Percentiles rank a stretch among this genome's conserved stretches.
These are phyloP conservation scores for Ormosia semicastrata DNA, from an alignment of 306 rosid genomes.

Conservation along the genomic window DNA sequence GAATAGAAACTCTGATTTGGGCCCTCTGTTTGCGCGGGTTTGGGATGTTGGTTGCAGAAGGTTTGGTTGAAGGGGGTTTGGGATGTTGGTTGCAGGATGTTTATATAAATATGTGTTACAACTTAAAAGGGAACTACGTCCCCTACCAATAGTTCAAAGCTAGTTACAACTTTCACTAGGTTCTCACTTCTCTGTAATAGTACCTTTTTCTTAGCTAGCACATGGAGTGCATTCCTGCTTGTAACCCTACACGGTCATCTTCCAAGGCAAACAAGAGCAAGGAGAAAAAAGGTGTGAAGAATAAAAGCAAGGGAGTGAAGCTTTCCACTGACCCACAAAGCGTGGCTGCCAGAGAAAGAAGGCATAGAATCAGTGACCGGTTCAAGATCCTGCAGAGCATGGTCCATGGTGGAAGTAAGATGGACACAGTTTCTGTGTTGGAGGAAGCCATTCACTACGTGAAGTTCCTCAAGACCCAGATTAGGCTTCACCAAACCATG, in stretches of 20 bases:
- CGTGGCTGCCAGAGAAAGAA: conserved; percentile 85
- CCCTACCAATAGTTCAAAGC: conserved; percentile 3
- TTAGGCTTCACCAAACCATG: conserved; percentile 81
- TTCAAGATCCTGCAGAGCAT: conserved; percentile 89
- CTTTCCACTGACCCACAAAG: conserved; percentile 95
- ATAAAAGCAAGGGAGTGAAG: conserved; percentile 43
- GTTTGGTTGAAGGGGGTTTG: too few species aligned
- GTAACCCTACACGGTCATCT: conserved; percentile 28
- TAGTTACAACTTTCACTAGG: not conserved
- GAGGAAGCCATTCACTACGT: conserved; percentile 89
- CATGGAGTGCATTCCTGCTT: conserved; percentile 45
- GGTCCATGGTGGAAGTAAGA: conserved; percentile 84
- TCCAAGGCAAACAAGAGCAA: conserved; percentile 31
- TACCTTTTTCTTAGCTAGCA: not conserved
- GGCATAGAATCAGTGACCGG: conserved; percentile 87
- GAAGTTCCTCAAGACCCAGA: conserved; percentile 77
- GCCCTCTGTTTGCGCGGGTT: too few species aligned
- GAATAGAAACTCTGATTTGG: too few species aligned
- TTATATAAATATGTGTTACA: conserved; percentile 25
- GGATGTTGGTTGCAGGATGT: too few species aligned
- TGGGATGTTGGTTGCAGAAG: too few species aligned
- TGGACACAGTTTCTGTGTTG: conserved; percentile 92
- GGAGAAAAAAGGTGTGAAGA: conserved; percentile 31
- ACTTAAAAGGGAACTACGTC: not conserved
- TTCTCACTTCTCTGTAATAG: not conserved